Evolutionary conservation across 202 grass and related monocot genomes (phyloP).

Genomic region (Cymbopogon flexuosus): DNA sequence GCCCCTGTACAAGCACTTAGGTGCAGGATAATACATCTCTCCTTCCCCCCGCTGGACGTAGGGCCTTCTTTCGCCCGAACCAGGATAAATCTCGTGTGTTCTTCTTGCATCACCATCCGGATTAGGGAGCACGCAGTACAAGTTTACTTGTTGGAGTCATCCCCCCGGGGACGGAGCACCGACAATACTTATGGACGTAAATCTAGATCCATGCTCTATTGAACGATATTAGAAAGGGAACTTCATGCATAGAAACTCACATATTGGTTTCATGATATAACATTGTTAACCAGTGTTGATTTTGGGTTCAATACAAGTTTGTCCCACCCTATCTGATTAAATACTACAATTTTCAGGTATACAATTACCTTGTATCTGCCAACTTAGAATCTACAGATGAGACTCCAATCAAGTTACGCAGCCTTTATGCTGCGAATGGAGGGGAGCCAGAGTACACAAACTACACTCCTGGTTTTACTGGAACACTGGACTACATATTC

Average conservation of each 20-base stretch:
- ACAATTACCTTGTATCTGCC: conserved; percentile 54
- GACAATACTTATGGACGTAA: neutral
- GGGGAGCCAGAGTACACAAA: conserved; percentile 86
- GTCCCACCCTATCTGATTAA: neutral
- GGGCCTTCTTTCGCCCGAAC: too few relatives aligned
- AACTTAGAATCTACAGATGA: conserved; percentile 29
- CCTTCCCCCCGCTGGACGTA: too few relatives aligned
- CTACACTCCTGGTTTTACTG: conserved; percentile 83
- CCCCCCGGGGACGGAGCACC: too few relatives aligned
- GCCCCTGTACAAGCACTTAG: too few relatives aligned
- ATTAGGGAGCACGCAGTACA: too few relatives aligned
- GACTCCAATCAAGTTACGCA: conserved; percentile 46
- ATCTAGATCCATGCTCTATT: conserved; percentile 25
- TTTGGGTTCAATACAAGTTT: neutral
- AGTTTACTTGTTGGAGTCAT: too few relatives aligned
- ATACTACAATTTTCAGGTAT: conserved; percentile 57
- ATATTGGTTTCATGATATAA: neutral
- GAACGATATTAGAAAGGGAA: neutral
- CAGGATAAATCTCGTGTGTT: too few relatives aligned
- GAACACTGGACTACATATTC: conserved; percentile 85
- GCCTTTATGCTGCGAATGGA: conserved; percentile 75
- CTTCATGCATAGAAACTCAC: neutral
- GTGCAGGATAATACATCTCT: too few relatives aligned
- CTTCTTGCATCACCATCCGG: too few relatives aligned
- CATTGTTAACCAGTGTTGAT: neutral